These are phyloP conservation scores for Debaryomycetaceae sp. DNA, from an alignment of 1,139 yeast genomes.

Conservation along the genomic window DNA sequence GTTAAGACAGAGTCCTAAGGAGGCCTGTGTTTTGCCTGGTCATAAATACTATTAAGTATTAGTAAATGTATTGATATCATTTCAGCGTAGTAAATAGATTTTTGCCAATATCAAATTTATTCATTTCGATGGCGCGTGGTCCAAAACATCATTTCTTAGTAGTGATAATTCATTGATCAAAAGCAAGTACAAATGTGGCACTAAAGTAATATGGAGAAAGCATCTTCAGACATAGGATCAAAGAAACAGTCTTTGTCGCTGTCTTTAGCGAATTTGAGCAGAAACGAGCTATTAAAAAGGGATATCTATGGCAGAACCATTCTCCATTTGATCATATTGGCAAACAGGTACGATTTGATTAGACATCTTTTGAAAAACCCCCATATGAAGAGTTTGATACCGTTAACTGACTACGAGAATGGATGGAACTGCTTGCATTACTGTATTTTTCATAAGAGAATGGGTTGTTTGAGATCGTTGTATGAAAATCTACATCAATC, in stretches of 20 bases:
- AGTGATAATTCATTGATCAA: neutral
- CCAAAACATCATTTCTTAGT: neutral
- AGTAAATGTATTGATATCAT: no score
- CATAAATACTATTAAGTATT: no score
- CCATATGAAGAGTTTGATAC: conserved; percentile 32
- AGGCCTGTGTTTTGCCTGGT: no score
- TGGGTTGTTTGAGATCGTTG: conserved; percentile 53
- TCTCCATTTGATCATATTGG: conserved; percentile 54
- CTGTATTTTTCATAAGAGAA: conserved; percentile 56
- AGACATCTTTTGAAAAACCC: conserved; percentile 46
- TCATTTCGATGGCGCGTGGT: neutral
- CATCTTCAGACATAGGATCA: conserved; percentile 1
- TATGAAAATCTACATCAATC: conserved; percentile 29
- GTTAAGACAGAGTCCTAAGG: neutral
- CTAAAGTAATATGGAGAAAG: conserved; percentile 5
- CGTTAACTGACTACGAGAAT: conserved; percentile 63
- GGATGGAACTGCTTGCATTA: conserved; percentile 84
- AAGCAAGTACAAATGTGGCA: conserved; percentile 13
- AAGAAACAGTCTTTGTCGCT: conserved; percentile 7
- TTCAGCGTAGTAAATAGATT: neutral
- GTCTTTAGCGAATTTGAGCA: conserved; percentile 29
- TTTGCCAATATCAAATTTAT: neutral
- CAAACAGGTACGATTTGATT: conserved; percentile 49
- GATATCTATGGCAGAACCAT: conserved; percentile 76
- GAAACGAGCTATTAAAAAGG: conserved; percentile 44